Evolutionary conservation across 2,329 filamentous ascomycete genomes (phyloP), one percentile per base, ranked within the genome.

Genomic region (Orbilia oligospora): DNA sequence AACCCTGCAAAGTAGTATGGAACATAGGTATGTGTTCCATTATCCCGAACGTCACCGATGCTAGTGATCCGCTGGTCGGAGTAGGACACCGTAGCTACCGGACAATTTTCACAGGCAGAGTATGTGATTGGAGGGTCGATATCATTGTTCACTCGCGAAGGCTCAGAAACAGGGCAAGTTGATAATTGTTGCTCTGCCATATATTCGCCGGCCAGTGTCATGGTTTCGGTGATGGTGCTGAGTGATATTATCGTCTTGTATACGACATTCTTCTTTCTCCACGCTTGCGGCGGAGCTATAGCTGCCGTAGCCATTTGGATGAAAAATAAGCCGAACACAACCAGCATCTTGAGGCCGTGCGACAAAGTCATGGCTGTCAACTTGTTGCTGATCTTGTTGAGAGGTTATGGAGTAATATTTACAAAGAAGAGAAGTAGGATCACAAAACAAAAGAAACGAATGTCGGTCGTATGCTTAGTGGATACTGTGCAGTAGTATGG

Each of bases 1-100:
- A 77, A 77, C 4, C 58, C 66, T 20, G 72, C 72, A 49, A 77
- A 77, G n/a, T 77, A 77, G 49, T 71, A 77, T 1, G 72, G 72
- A 16, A 71, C 33, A 22, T 77, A 77, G 12, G 67, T 77, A 44
- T 76, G 72, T 1, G 72, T 77, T 3, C 72, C 72, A 44, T 77
- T 77, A 14, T 53, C 58, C 44, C 66, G 49, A 1, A 58, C 24
- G 2, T 71, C 72, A 6, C 72, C 72, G 18, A 71, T 77, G 33
- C 72, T 77, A 2, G 58, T 77, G 49, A 77, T 77, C 48, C 58
- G 49, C 30, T 77, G 67, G 9, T 77, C 58, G 3, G 72, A 77
- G 24, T 63, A 22, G 9, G 66, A 66, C 16, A 77, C 51, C 0
- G 67, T 77, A 22, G 67, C 72, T 30, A 77, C 51, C 5, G 72